Base-by-base conservation (phyloP, 768 basidiomycete species). In the Termitomyces sp. region DNA sequence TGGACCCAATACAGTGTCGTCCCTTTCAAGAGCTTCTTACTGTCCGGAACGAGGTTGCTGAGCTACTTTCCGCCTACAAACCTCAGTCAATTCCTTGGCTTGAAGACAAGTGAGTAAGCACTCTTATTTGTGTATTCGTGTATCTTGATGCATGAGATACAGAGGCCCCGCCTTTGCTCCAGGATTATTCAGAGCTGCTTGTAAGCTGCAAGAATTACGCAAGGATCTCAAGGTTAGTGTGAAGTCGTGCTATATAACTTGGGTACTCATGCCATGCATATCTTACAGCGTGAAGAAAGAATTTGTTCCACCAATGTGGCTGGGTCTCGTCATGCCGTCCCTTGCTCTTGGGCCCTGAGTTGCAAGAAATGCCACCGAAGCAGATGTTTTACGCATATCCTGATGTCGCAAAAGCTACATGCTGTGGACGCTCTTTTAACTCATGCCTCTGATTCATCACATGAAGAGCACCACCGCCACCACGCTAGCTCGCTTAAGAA, bases 1-100 rank as follows among this genome's bases (percentile, higher is more conserved):
- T 92, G 90, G 60, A 70, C 13, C 83, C 87, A 0, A 74, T 76
- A 58, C 88, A 90, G 64, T 79, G 76, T 62, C 78, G 79, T 42
- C 70, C 77, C 1, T 82, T 86, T 57, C 61, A 68, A 1, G 65
- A 74, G 1, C 71, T 92, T 3, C 56, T 84, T 12, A 46, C 62
- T 22, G 70, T 72, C 46, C 77, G 83, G 37, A 75, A 79, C 22
- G 54, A 56, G 24, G 72, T 66, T 14, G 55, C 65, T 0, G 42
- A 60, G 4, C n/a, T 64, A 9, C 46, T 71, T 16, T 56, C 50
- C 32, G 22, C 3, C 12, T 42, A 29, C 18, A 52, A 29, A 39
- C 20, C 5, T 22, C 1, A 49, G 4, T 10, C 32, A 14, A 49
- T 49, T 24, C 20, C 48, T 22, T 13, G 22, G 14, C 51, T 52